Evolutionary conservation across 1,139 yeast species (phyloP), one percentile per base, ranked within the genome.

Genomic region (Taphrina flavorubra): DNA sequence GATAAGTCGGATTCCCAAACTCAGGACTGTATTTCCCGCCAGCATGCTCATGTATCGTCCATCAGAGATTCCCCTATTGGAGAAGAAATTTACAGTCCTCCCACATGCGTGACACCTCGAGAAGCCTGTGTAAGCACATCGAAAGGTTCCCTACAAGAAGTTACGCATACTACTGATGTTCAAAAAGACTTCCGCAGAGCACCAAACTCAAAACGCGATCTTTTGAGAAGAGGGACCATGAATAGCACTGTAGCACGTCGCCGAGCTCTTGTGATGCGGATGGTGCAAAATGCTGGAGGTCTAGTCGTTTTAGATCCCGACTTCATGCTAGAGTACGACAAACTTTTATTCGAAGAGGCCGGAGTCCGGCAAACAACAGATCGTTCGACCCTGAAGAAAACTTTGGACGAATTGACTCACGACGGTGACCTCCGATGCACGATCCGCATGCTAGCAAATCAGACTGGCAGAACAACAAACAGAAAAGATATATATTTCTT

Each of bases 361-460:
- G 37, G 36, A 13, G 20, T 46, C 11, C 36, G 37, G 0, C 55
- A 63, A 8, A 25, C 46, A 8, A 44, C 55, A 8, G 67, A 63
- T 46, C 37, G 55, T 47, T 49, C 55, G 16, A 63, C 67, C 18
- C 10, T 63, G 36, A 44, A 53, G 36, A 46, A 49, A 31, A 40
- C 61, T 10, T 20, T 63, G 18, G 56, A 55, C 14, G 59, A 37
- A 1, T 7, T 63, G n/a, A 6, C 36, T 20, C 36, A 13, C 36
- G 36, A 34, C 20, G 16, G 25, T n/a, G 13, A n/a, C 2, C 14
- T 58, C 18, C 42, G 14, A 1, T 31, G 25, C 40, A 46, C 25
- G 11, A 31, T 20, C 7, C 37, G 42, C 31, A 31, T 44, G 34
- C 40, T 58, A 5, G n/a, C 51, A 13, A 58, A 34, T 44, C 51